Conservation (phyloP, 768 basidiomycete species). For the Russula foetens region DNA sequence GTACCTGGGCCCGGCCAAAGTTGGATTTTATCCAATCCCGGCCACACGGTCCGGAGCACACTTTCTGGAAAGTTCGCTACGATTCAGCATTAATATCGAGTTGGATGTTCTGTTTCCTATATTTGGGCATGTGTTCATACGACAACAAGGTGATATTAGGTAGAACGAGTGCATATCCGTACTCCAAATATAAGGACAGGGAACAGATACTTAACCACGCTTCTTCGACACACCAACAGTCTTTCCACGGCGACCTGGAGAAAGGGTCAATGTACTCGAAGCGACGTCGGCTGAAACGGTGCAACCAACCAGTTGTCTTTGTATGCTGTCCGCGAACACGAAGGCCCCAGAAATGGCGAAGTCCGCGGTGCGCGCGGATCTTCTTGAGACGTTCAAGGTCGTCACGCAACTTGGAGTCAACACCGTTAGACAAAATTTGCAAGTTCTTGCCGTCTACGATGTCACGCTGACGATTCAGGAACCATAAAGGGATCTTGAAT, state of each 20-base stretch:
- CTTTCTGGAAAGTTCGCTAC: too few relatives aligned
- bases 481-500: slow-evolving; percentile 99
- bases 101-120: not conserved
- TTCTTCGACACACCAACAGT: slow-evolving; percentile 97
- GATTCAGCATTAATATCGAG: too few relatives aligned
- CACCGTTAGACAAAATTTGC: slow-evolving; percentile 91
- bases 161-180: not conserved
- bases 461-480: slow-evolving; percentile 98
- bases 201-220: slow-evolving; percentile 39
- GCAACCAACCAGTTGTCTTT: slow-evolving; percentile 84
- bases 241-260: slow-evolving; percentile 84
- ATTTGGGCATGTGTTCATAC: not conserved
- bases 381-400: slow-evolving; percentile 98
- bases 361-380: slow-evolving; percentile 93
- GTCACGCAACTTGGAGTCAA: slow-evolving; percentile 97
- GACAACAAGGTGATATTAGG: not conserved
- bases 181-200: not conserved
- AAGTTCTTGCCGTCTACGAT: slow-evolving; percentile 95
- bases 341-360: slow-evolving; percentile 89
- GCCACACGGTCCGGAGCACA: not conserved
- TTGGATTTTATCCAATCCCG: not conserved
- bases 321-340: slow-evolving; percentile 99
- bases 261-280: not conserved
- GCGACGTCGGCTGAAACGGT: not conserved
- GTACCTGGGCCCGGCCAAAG: too few relatives aligned